Base-by-base conservation (phyloP, 1,139 yeast species). In the Saccharomycopsis hybrid region DNA sequence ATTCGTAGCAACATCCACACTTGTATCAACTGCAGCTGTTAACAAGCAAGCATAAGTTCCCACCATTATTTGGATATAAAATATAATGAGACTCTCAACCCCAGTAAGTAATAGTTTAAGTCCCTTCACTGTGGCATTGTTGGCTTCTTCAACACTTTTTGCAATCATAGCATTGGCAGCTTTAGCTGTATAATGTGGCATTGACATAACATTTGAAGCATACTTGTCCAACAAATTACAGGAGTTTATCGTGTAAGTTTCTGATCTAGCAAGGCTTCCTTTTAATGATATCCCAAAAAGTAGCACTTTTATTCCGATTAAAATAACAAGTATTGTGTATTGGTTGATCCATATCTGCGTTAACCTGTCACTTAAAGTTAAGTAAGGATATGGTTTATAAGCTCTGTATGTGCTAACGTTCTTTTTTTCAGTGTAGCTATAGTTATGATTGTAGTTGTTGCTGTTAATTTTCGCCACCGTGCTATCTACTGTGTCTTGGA, bases 1-100 rank as follows among this genome's bases (percentile, higher is more conserved):
- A 60, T 87, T 86, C 1, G 85, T 64, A 0, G 95, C 95, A 41
- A 80, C 78, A 55, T 80, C 80, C 1, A 84, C 83, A 0, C 87
- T 74, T 2, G 92, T 87, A 57, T 78, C 80, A 5, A 89, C 69
- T 0, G 90, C 77, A 4, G 94, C 82, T 0, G 85, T 79, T 5
- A 88, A 64, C 28, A 92, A 69, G 65, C 98, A 92, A 0, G 86
- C 81, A 64, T 85, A 86, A 0, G 97, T 90, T 0, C 97, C 97
- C 5, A 89, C 66, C 48, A 85, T 76, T 55, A 90, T 60, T 41
- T 87, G 89, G 18, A 92, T 66, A 28, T 80, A 70, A 60, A 92
- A 89, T 8, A 78, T 60, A 0, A 86, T 63, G 37, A 89, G 57
- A 44, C 75, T 72, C 57, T 85, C 82, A 11, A 82, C 68, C 0